These are phyloP conservation scores for Xylaria grammica DNA, from an alignment of 495 filamentous ascomycete genomes.

Conservation along the genomic window DNA sequence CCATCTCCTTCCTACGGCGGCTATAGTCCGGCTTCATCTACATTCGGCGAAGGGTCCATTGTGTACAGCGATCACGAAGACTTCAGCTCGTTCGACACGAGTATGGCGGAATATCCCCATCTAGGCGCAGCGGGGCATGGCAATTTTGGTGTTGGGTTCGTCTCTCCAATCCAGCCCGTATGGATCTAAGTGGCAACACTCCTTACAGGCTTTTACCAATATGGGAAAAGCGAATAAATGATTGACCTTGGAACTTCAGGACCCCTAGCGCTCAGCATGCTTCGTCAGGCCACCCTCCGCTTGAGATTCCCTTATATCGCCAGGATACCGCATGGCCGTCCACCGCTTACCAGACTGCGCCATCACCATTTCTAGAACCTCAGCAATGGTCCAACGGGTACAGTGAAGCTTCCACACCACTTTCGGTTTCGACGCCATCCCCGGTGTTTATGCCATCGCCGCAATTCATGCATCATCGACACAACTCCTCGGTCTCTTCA, in stretches of 20 bases:
- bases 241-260: constrained; percentile 58
- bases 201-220: constrained; percentile 41
- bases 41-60: constrained; percentile 56
- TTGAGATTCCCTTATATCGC: constrained; percentile 35
- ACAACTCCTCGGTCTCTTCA: constrained; percentile 36
- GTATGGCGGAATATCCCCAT: constrained; percentile 43
- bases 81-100: constrained; percentile 45
- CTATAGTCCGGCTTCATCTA: constrained; percentile 61
- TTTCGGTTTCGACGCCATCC: constrained; percentile 34
- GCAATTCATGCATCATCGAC: constrained; percentile 35
- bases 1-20: constrained; percentile 59
- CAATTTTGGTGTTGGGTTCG: constrained; percentile 61
- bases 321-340: constrained; percentile 25
- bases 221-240: constrained; percentile 44
- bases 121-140: constrained; percentile 43
- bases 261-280: constrained; percentile 44
- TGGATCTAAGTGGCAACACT: constrained; percentile 52
- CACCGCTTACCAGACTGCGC: constrained; percentile 28
- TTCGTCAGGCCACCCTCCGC: constrained; percentile 40
- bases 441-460: constrained; percentile 31
- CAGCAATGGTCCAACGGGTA: constrained; percentile 39
- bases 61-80: constrained; percentile 62
- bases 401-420: constrained; percentile 43
- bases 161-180: constrained; percentile 59
- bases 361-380: constrained; percentile 47